Evolutionary conservation across 2,329 filamentous ascomycete genomes (phyloP), one percentile per base, ranked within the genome.

Genomic region (Pseudocercospora musae): DNA sequence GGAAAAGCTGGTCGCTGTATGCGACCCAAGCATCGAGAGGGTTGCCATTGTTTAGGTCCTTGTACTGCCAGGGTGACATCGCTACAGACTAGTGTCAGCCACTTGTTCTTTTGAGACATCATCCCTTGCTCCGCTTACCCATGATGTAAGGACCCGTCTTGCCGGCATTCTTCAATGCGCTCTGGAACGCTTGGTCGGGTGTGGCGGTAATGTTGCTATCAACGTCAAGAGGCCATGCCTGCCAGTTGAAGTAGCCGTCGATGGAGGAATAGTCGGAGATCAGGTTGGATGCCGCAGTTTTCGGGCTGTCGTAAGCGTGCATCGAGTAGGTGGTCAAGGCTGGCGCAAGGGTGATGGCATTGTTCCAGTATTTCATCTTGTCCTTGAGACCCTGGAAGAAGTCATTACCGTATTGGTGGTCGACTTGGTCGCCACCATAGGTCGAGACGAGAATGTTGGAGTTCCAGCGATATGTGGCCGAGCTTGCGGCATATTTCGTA

Each of bases 51-150:
- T 76, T 71, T 52, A 76, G 72, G 62, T 76, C 73, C 66, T 77
- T 75, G 72, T 71, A 77, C 67, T 77, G 75, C 75, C 75, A 77
- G 21, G 75, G 75, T 10, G 75, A 77, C 55, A 77, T 71, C 40
- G 72, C 75, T 76, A 64, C 21, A 54, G 33, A 46, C 57, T 54
- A 60, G 57, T 59, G 63, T 73, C 54, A 70, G 69, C 63, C 59
- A 66, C 63, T 62, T 68, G 65, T 67, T 67, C 61, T 67, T 58
- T 60, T 46, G 48, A 61, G 52, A 55, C 52, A 54, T n/a, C 44
- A 57, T 62, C 63, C 63, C 62, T 68, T 67, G 66, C 63, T 48
- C 62, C 10, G 72, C 72, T 70, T 64, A 76, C 74, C 66, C 73
- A 76, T 76, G 57, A 77, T 76, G 68, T 76, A 77, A 57, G 75